Percentiles rank a stretch among this genome's conserved stretches.
These are phyloP conservation scores for Pyrenula massariospora DNA, from an alignment of 495 filamentous ascomycete species.

Conservation along the genomic window DNA sequence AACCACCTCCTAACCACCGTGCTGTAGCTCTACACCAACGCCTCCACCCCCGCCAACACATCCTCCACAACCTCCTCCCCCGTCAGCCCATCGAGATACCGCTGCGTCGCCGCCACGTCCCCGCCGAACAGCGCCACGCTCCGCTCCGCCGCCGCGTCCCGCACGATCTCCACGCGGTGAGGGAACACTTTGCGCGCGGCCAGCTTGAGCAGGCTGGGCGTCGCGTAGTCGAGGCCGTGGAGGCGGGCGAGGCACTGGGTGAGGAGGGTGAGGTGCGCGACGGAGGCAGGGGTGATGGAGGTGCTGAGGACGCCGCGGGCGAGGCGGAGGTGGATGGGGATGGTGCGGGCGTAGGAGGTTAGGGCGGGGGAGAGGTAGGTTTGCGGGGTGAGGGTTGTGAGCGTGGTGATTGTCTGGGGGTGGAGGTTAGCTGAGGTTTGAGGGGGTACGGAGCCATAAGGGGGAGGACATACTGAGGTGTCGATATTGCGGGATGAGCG, in stretches of 20 bases:
- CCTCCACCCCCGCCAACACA: constrained; percentile 57
- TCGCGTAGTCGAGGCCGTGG: constrained; percentile 69
- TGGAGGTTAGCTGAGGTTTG: not conserved
- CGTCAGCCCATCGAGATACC: constrained; percentile 52
- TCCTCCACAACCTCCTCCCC: constrained; percentile 76
- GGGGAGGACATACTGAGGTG: not conserved
- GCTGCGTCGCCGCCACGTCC: constrained; percentile 52
- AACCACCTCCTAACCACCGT: too few species aligned
- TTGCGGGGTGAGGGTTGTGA: not conserved
- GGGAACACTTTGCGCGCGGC: constrained; percentile 83
- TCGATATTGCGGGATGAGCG: constrained; percentile 8
- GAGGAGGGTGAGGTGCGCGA: not conserved
- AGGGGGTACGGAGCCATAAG: not conserved
- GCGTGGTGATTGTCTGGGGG: not conserved
- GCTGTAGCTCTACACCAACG: too few species aligned
- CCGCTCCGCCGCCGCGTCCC: constrained; percentile 57
- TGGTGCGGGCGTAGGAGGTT: not conserved
- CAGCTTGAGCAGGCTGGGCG: constrained; percentile 71
- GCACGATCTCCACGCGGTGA: constrained; percentile 68
- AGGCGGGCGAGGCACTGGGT: constrained; percentile 56
- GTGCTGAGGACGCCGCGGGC: not conserved
- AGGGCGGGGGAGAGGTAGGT: not conserved
- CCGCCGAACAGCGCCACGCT: constrained; percentile 86
- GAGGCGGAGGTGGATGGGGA: not conserved
- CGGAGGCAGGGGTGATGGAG: not conserved